Percentiles rank a stretch among this genome's conserved stretches.
These are phyloP conservation scores for Colletotrichum sp. DNA, from an alignment of 2,329 filamentous ascomycete genomes.

Conservation along the genomic window DNA sequence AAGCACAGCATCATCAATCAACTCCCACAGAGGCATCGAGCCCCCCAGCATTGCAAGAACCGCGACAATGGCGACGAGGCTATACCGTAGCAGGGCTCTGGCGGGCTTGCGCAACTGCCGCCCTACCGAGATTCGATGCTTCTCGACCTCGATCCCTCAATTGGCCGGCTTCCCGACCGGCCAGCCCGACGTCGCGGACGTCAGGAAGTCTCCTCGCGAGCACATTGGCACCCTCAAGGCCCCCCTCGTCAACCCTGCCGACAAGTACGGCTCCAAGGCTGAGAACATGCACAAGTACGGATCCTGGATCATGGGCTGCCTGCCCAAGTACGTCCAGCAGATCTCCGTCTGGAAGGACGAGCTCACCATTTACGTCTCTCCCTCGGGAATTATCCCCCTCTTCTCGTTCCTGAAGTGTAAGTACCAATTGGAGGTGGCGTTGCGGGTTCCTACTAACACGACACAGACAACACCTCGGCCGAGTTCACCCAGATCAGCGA, in stretches of 20 bases:
- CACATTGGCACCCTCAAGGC: constrained; percentile 67
- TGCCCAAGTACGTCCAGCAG: constrained; percentile 98
- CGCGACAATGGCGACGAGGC: constrained; percentile 64
- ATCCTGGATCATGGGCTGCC: constrained; percentile 92
- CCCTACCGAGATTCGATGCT: constrained; percentile 21
- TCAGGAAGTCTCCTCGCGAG: constrained; percentile 67
- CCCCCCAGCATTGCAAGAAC: constrained; percentile 18
- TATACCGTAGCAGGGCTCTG: constrained; percentile 61
- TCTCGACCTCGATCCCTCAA: constrained; percentile 25
- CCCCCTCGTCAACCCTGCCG: constrained; percentile 86
- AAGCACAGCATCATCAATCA: constrained; percentile 22
- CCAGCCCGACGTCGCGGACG: constrained; percentile 64
- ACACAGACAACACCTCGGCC: constrained; percentile 86
- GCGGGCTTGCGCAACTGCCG: constrained; percentile 32
- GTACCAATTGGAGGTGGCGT: neutral
- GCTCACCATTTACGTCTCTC: constrained; percentile 90
- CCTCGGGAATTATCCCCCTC: constrained; percentile 86
- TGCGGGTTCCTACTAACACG: neutral
- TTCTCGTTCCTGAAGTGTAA: constrained; percentile 89
- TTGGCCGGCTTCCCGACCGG: constrained; percentile 24
- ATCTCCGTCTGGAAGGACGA: constrained; percentile 99
- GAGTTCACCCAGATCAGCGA: constrained; percentile 94
- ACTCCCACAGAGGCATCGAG: constrained; percentile 22
- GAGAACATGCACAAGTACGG: constrained; percentile 93
- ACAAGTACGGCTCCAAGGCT: constrained; percentile 89